Conservation (phyloP, 768 basidiomycete species). For the Auricularia heimuer region DNA sequence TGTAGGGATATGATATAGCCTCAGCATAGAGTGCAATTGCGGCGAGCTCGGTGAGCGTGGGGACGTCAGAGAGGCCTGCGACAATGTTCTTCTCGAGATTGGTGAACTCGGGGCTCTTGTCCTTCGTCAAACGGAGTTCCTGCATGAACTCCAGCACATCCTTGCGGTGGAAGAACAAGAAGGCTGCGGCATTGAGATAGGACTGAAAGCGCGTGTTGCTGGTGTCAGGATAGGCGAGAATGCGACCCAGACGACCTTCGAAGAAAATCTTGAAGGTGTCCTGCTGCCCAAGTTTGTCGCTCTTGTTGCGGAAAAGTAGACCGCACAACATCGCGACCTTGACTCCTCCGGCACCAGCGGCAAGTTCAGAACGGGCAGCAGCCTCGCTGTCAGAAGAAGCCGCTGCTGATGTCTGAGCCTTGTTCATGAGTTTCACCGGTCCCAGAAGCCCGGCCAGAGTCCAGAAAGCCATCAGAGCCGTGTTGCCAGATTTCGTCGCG, state of each 20-base stretch:
- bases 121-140: conserved; percentile 13
- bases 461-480: conserved; percentile 23
- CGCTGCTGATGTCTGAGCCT: background rate
- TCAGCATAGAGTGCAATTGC: conserved; percentile 16
- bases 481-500: conserved; percentile 21
- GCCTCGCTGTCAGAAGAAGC: background rate
- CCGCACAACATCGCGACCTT: conserved; percentile 22
- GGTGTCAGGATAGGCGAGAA: conserved; percentile 14
- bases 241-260: conserved; percentile 4
- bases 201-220: conserved; percentile 17
- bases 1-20: conserved; percentile 19
- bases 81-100: conserved; percentile 21
- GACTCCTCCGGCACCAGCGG: conserved; percentile 15
- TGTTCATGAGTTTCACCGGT: conserved; percentile 22
- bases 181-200: conserved; percentile 12
- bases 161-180: conserved; percentile 10
- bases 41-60: conserved; percentile 16
- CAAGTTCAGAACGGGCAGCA: background rate
- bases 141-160: conserved; percentile 15
- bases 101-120: conserved; percentile 10
- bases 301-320: conserved; percentile 25
- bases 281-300: conserved; percentile 26
- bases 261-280: conserved; percentile 14
- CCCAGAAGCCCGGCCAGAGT: conserved; percentile 7
- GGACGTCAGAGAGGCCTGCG: conserved; percentile 13